Evolutionary conservation across 176 grass and related monocot species (phyloP).

Genomic region (Pharus latifolius): DNA sequence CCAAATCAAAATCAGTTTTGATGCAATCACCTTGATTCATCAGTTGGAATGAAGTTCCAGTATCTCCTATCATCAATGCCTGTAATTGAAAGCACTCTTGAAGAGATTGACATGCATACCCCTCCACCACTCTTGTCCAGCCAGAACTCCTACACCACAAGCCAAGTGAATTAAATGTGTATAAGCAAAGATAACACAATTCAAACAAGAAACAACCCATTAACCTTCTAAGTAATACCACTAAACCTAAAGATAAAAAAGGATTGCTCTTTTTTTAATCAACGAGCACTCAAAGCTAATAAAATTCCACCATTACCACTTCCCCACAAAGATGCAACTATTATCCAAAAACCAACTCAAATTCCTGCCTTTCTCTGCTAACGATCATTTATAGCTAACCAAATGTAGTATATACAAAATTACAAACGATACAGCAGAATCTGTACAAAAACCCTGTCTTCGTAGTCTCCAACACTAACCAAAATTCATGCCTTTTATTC

Average conservation of each 20-base stretch:
- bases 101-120: constrained; percentile 72
- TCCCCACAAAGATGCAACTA: not conserved
- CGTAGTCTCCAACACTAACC: too few relatives aligned
- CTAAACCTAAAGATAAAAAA: not conserved
- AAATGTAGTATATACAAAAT: too few relatives aligned
- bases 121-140: constrained; percentile 69
- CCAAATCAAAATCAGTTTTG: not conserved
- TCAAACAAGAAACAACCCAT: not conserved
- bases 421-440: too few relatives aligned
- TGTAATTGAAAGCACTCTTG: constrained; percentile 71
- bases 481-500: too few relatives aligned
- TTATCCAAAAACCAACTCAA: not conserved
- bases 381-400: too few relatives aligned
- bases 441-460: too few relatives aligned
- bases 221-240: not conserved
- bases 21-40: constrained; percentile 69
- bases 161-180: constrained; percentile 2
- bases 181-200: not conserved
- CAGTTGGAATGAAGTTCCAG: constrained; percentile 79
- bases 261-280: not conserved
- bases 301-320: not conserved
- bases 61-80: constrained; percentile 97
- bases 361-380: not conserved
- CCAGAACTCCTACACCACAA: constrained; percentile 67
- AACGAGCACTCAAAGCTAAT: not conserved